Evolutionary conservation across 768 basidiomycete species (phyloP).

Genomic region (Chalciporus pseudorubinellus): DNA sequence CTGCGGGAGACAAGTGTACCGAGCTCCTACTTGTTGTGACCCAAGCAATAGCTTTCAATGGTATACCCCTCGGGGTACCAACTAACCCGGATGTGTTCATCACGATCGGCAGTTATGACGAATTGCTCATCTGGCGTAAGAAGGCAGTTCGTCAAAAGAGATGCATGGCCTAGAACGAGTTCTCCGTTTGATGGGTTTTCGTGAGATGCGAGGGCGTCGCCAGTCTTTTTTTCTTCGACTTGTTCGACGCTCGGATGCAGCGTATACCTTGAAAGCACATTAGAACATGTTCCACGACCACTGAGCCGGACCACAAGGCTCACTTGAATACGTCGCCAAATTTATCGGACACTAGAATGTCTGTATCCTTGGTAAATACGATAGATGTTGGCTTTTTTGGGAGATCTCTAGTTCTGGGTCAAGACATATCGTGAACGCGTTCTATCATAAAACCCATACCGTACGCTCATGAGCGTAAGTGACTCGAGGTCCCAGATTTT

Average conservation of each 20-base stretch:
- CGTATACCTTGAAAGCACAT: slow-evolving; percentile 49
- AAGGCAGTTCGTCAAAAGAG: slow-evolving; percentile 72
- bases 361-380: slow-evolving; percentile 57
- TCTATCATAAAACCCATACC: slow-evolving; percentile 41
- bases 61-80: slow-evolving; percentile 84
- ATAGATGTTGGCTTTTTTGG: slow-evolving; percentile 81
- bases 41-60: slow-evolving; percentile 85
- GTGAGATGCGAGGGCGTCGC: slow-evolving; percentile 48
- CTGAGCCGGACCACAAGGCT: slow-evolving; percentile 6
- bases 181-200: slow-evolving; percentile 68
- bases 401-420: slow-evolving; percentile 53
- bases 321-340: slow-evolving; percentile 92
- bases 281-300: no score
- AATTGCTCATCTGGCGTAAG: slow-evolving; percentile 65
- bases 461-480: slow-evolving; percentile 54
- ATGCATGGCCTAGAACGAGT: slow-evolving; percentile 85
- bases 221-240: slow-evolving; percentile 27
- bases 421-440: neutral
- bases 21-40: slow-evolving; percentile 68
- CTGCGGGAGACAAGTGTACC: neutral
- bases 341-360: slow-evolving; percentile 86
- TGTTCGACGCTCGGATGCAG: slow-evolving; percentile 35
- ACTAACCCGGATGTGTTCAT: slow-evolving; percentile 93
- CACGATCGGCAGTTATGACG: slow-evolving; percentile 89
- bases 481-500: slow-evolving; percentile 68